Percentiles rank a stretch among this genome's conserved stretches.
Conservation (phyloP, 345 rosid species). For the Murraya paniculata region DNA sequence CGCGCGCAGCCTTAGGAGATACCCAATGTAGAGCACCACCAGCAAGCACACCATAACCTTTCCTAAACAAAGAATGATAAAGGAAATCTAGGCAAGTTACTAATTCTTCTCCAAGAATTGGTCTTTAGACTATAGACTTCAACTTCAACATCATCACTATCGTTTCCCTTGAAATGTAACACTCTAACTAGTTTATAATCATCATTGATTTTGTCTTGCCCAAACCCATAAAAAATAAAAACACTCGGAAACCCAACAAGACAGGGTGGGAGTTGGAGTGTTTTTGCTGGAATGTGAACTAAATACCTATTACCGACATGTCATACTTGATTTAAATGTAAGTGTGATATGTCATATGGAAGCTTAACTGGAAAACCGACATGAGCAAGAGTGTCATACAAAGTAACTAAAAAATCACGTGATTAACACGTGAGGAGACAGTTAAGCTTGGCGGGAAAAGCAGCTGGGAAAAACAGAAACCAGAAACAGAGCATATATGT, state of each 20-base stretch:
- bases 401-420: too few species aligned
- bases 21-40: conserved; percentile 42
- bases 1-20: conserved; percentile 20
- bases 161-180: conserved; percentile 23
- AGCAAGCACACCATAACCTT: conserved; percentile 38
- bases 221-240: conserved; percentile 33
- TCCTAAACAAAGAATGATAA: conserved; percentile 25
- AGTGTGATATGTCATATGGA: too few species aligned
- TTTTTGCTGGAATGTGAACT: too few species aligned
- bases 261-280: conserved; percentile 5
- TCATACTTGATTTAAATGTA: too few species aligned
- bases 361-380: too few species aligned
- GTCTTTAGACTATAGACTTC: conserved; percentile 35
- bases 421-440: too few species aligned
- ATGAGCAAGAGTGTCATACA: too few species aligned
- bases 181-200: conserved; percentile 40
- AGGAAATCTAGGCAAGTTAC: conserved; percentile 21
- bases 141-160: conserved; percentile 17
- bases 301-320: too few species aligned
- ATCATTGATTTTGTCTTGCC: conserved; percentile 27
- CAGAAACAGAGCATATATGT: too few species aligned
- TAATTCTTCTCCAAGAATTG: conserved; percentile 36
- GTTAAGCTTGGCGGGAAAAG: too few species aligned
- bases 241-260: too few species aligned
- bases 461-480: too few species aligned